A percentile compares a stretch with the other conserved stretches of the same genome.
Conservation (phyloP, 2,329 filamentous ascomycete genomes). For the Nannizzia gypsea region DNA sequence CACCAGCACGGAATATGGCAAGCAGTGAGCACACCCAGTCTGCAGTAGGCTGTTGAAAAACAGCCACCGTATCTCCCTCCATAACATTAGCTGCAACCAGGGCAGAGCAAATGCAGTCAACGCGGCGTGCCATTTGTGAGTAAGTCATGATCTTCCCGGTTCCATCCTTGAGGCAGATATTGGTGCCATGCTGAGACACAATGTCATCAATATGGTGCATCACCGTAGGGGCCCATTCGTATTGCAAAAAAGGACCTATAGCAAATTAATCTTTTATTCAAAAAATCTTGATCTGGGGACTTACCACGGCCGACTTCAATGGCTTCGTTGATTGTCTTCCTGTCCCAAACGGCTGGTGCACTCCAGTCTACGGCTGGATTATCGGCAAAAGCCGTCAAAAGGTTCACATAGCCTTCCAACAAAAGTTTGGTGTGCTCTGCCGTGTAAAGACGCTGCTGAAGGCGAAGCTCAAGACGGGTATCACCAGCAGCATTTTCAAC, state of each 20-base stretch:
- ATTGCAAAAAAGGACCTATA: neutral
- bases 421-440: conserved; percentile 19
- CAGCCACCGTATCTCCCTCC: conserved; percentile 23
- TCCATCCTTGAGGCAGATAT: conserved; percentile 22
- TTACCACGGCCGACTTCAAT: neutral
- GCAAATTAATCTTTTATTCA: neutral
- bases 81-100: conserved; percentile 16
- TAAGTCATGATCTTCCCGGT: conserved; percentile 26
- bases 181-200: conserved; percentile 11
- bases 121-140: conserved; percentile 22
- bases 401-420: conserved; percentile 16
- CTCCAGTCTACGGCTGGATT: neutral
- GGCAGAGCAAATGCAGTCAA: conserved; percentile 25
- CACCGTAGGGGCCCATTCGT: conserved; percentile 20
- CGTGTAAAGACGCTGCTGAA: conserved; percentile 26
- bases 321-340: neutral
- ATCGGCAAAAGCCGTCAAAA: conserved; percentile 8
- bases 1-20: conserved; percentile 32
- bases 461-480: conserved; percentile 6
- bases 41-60: conserved; percentile 30
- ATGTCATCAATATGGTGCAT: conserved; percentile 29
- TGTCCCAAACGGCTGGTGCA: neutral
- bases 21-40: conserved; percentile 24
- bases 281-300: neutral
- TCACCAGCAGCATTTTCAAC: conserved; percentile 21